These are phyloP conservation scores for Ophiostoma populinum DNA, from an alignment of 2,329 filamentous ascomycete genomes.

Conservation along the genomic window DNA sequence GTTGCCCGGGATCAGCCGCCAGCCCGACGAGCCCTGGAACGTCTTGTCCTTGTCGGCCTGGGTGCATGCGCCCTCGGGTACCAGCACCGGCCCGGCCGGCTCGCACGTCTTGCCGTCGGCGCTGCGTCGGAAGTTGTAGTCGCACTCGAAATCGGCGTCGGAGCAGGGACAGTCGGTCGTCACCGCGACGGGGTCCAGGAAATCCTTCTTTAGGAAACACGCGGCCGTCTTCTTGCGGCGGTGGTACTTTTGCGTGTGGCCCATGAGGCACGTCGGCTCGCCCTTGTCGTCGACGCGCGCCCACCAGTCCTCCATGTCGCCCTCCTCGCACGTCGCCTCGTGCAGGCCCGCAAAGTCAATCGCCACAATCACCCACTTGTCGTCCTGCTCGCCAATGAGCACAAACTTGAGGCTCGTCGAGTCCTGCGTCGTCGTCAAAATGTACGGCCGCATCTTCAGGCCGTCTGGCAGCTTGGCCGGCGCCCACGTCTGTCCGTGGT, in stretches of 20 bases:
- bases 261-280: conserved; percentile 82
- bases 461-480: conserved; percentile 47
- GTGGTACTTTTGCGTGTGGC: conserved; percentile 74
- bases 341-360: conserved; percentile 74
- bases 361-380: conserved; percentile 47
- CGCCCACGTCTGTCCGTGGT: conserved; percentile 79
- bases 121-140: conserved; percentile 67
- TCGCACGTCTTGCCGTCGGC: conserved; percentile 53
- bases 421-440: conserved; percentile 78
- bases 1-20: conserved; percentile 77
- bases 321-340: conserved; percentile 57
- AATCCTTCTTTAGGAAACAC: conserved; percentile 77
- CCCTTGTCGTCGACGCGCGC: conserved; percentile 67
- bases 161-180: conserved; percentile 67
- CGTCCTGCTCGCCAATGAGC: conserved; percentile 45
- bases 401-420: conserved; percentile 87
- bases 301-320: conserved; percentile 77
- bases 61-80: conserved; percentile 54
- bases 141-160: conserved; percentile 81
- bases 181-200: conserved; percentile 56
- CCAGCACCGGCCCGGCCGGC: conserved; percentile 39
- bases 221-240: conserved; percentile 75
- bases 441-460: conserved; percentile 49
- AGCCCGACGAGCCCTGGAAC: conserved; percentile 78
- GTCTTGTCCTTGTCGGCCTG: conserved; percentile 46